These are phyloP conservation scores for Zygosaccharomyces bisporus DNA, from an alignment of 805 yeast genomes.

Conservation along the genomic window DNA sequence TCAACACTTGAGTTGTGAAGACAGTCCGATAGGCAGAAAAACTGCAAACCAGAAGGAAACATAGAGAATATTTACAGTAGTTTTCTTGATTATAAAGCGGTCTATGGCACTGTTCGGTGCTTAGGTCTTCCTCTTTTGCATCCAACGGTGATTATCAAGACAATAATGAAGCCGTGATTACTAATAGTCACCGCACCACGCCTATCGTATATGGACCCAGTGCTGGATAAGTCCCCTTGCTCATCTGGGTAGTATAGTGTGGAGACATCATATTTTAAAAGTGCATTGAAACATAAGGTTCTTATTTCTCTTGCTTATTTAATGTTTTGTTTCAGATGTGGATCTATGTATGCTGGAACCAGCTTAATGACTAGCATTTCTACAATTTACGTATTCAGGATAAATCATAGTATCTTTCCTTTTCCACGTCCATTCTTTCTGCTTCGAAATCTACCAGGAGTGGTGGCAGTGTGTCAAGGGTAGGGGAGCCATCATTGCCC, in stretches of 20 bases:
- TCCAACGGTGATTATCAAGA: neutral
- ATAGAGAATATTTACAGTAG: neutral
- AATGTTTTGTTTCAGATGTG: neutral
- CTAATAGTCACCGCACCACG: slow-evolving; percentile 1
- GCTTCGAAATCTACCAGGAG: slow-evolving; percentile 31
- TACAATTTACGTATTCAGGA: slow-evolving; percentile 8
- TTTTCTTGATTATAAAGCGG: neutral
- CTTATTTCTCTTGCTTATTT: neutral
- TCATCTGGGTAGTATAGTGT: slow-evolving; percentile 24
- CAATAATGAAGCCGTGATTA: neutral
- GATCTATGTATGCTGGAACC: too few relatives aligned
- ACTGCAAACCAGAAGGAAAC: neutral
- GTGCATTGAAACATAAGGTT: neutral
- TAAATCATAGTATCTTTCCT: slow-evolving; percentile 33
- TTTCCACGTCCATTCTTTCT: slow-evolving; percentile 32
- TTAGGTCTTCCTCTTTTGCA: slow-evolving; percentile 2
- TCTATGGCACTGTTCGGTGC: neutral
- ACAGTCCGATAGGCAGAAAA: neutral
- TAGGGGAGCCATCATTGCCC: slow-evolving; percentile 9
- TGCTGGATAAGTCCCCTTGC: neutral
- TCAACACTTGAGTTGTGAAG: neutral
- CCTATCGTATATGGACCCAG: slow-evolving; percentile 3
- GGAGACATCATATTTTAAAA: slow-evolving; percentile 16
- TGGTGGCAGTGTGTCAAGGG: slow-evolving; percentile 10
- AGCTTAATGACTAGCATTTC: too few relatives aligned